Evolutionary conservation across 2,329 filamentous ascomycete genomes (phyloP).

Genomic region (Endoconidiophora polonica): DNA sequence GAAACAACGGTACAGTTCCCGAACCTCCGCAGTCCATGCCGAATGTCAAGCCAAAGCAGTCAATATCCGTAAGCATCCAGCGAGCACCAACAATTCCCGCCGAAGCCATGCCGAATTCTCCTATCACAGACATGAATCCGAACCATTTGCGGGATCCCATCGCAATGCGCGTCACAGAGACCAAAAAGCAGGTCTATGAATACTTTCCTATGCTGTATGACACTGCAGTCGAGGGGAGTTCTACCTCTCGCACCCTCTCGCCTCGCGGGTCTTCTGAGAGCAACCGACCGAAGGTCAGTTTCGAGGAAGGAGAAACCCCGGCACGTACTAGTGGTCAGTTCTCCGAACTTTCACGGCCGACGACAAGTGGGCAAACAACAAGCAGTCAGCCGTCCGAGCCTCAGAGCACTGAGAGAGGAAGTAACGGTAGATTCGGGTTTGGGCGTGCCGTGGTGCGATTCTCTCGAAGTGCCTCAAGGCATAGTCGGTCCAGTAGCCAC

Average conservation of each 20-base stretch:
- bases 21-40: not conserved
- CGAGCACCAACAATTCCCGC: conserved; percentile 7
- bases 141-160: not conserved
- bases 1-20: not conserved
- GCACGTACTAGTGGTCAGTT: conserved; percentile 4
- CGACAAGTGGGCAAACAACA: conserved; percentile 2
- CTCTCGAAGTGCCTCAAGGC: conserved; percentile 11
- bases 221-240: not conserved
- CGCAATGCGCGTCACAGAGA: not conserved
- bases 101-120: conserved; percentile 6
- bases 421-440: conserved; percentile 6
- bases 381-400: not conserved
- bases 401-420: not conserved
- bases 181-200: not conserved
- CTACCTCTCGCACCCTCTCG: not conserved
- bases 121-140: not conserved
- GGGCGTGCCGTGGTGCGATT: conserved; percentile 11
- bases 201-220: conserved; percentile 10
- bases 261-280: conserved; percentile 7
- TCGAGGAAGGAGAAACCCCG: conserved; percentile 4
- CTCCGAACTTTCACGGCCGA: not conserved
- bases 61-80: conserved; percentile 8
- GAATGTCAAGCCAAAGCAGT: not conserved
- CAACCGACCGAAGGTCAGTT: conserved; percentile 2
- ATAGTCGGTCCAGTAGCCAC: conserved; percentile 12